Evolutionary conservation across 345 rosid species (phyloP).

Genomic region (Adansonia digitata): DNA sequence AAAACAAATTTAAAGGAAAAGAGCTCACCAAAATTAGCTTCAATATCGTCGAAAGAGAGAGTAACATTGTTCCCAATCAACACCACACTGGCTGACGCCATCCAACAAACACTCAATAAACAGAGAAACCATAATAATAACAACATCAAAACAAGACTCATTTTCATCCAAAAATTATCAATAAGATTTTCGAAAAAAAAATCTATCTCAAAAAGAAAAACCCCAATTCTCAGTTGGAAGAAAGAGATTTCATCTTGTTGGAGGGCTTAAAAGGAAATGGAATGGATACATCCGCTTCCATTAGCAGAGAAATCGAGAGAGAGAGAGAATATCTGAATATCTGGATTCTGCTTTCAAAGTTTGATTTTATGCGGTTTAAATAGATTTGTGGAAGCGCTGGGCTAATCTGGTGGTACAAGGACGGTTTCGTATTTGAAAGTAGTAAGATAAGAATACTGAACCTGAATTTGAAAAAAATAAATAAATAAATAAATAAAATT

Average conservation of each 20-base stretch:
- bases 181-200: too few relatives aligned
- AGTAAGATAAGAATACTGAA: too few relatives aligned
- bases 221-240: background rate
- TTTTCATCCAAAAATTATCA: slow-evolving; percentile 20
- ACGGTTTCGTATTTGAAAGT: too few relatives aligned
- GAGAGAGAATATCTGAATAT: background rate
- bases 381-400: too few relatives aligned
- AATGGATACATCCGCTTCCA: slow-evolving; percentile 92
- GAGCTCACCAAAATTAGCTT: slow-evolving; percentile 76
- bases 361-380: too few relatives aligned
- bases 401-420: too few relatives aligned
- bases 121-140: slow-evolving; percentile 27
- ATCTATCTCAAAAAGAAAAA: background rate
- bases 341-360: slow-evolving; percentile 1
- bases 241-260: slow-evolving; percentile 7
- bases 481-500: too few relatives aligned
- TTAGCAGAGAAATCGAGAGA: slow-evolving; percentile 22
- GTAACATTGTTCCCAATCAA: slow-evolving; percentile 58
- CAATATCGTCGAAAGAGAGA: slow-evolving; percentile 68
- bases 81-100: slow-evolving; percentile 53
- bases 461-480: too few relatives aligned
- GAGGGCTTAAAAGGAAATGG: slow-evolving; percentile 32
- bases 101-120: slow-evolving; percentile 25
- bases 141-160: slow-evolving; percentile 23
- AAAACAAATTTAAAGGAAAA: too few relatives aligned